A percentile compares a stretch with the other conserved stretches of the same genome.
Conservation (phyloP, 345 rosid species). For the Gossypium stocksii region DNA sequence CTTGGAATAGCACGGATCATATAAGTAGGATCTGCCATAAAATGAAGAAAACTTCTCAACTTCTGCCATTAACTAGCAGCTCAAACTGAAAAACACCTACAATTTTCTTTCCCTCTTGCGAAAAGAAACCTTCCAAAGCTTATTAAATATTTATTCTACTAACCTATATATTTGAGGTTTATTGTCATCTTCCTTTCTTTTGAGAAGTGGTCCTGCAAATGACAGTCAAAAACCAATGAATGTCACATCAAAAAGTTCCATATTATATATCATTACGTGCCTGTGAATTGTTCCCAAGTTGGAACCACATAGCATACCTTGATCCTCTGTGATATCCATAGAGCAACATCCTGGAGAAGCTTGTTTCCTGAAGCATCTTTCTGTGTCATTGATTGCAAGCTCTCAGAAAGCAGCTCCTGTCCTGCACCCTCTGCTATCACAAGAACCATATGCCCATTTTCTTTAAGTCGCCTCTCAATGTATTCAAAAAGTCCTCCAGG, state of each 20-base stretch:
- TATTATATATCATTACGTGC: not conserved
- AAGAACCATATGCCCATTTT: conserved; percentile 75
- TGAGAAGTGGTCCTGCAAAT: conserved; percentile 56
- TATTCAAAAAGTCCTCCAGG: conserved; percentile 69
- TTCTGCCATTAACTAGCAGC: not conserved
- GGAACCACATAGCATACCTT: conserved; percentile 36
- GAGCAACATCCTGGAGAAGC: conserved; percentile 79
- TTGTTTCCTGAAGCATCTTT: conserved; percentile 86
- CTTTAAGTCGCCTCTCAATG: conserved; percentile 61
- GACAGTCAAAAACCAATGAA: not conserved
- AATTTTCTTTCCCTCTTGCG: not conserved
- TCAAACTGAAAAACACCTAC: not conserved
- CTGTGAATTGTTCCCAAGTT: not conserved
- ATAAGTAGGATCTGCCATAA: conserved; percentile 70
- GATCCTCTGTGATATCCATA: conserved; percentile 60
- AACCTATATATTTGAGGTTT: conserved; percentile 81
- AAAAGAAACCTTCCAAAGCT: not conserved
- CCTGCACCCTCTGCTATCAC: conserved; percentile 90
- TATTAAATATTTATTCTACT: conserved; percentile 8
- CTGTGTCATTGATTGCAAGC: conserved; percentile 36
- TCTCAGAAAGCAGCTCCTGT: conserved; percentile 58
- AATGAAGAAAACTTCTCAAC: conserved; percentile 7
- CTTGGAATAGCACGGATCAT: conserved; percentile 89
- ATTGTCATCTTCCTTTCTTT: conserved; percentile 46
- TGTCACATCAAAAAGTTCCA: not conserved